Percentiles rank a stretch among this genome's conserved stretches.
Evolutionary conservation across 139 green algal genomes (phyloP).

Genomic region (Nannochloris sp.): DNA sequence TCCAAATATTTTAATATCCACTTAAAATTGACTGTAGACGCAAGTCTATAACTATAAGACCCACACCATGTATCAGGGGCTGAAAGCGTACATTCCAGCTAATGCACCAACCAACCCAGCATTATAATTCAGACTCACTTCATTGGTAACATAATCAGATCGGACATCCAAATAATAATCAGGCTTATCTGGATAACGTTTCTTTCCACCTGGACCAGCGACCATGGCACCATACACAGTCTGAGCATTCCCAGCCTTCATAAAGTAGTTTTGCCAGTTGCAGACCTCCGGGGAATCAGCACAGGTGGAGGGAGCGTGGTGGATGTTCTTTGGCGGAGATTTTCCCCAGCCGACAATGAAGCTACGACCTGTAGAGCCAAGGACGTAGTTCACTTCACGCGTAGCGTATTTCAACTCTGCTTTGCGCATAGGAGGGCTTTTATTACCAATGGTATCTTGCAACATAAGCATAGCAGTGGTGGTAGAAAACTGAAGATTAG

Average conservation of each 20-base stretch:
- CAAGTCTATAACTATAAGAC: too few species aligned
- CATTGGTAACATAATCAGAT: not conserved
- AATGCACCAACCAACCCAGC: not conserved
- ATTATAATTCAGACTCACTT: not conserved
- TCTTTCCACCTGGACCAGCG: not conserved
- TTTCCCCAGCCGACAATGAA: conserved; percentile 27
- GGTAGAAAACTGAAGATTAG: not conserved
- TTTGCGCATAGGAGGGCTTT: too few species aligned
- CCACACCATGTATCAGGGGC: too few species aligned
- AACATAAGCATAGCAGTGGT: not conserved
- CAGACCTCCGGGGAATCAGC: not conserved
- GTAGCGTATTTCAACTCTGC: too few species aligned
- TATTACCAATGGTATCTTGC: not conserved
- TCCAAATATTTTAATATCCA: not conserved
- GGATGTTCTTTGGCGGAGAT: conserved; percentile 19
- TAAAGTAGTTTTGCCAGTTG: not conserved
- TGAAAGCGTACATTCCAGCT: not conserved
- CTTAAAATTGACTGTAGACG: not conserved
- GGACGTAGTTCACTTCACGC: conserved; percentile 28
- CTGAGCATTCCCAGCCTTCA: not conserved
- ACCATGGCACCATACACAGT: not conserved
- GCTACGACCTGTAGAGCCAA: conserved; percentile 19
- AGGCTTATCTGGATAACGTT: not conserved
- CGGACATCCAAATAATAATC: not conserved
- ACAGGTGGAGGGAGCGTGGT: conserved; percentile 22